These are phyloP conservation scores for Dactylellina parvicollis DNA, from an alignment of 2,329 filamentous ascomycete genomes.

Conservation along the genomic window DNA sequence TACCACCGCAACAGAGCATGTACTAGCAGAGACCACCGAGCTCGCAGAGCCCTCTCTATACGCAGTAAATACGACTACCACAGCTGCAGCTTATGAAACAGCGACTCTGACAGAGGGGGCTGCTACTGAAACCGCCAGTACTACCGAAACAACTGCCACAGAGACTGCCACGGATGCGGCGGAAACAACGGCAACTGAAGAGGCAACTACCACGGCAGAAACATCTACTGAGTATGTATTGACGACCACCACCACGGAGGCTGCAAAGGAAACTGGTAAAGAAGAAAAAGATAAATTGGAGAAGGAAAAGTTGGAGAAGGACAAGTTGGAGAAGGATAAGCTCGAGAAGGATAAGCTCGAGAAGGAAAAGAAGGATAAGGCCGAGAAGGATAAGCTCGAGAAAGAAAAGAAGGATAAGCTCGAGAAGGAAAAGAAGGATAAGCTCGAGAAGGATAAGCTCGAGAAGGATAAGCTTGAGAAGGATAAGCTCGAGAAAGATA, in stretches of 20 bases:
- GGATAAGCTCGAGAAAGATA: not conserved
- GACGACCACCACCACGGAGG: constrained; percentile 11
- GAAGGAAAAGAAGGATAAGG: not conserved
- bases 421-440: not conserved
- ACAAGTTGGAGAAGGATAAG: too few relatives aligned
- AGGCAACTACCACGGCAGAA: not conserved
- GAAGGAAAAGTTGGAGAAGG: too few relatives aligned
- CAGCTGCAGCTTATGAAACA: constrained; percentile 1
- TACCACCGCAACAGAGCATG: constrained; percentile 1
- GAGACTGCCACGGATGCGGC: constrained; percentile 4
- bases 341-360: too few relatives aligned
- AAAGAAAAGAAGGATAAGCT: not conserved
- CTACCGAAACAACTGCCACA: not conserved
- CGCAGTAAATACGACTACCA: not conserved
- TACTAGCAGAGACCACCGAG: not conserved
- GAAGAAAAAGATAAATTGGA: not conserved
- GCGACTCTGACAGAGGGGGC: not conserved
- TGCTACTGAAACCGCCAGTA: not conserved
- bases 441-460: not conserved
- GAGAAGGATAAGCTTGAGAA: not conserved
- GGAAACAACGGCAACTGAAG: not conserved
- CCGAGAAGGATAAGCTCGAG: not conserved
- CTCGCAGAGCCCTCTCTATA: not conserved
- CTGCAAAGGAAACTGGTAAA: constrained; percentile 2
- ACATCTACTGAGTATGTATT: not conserved